Evolutionary conservation across 2,329 filamentous ascomycete genomes (phyloP), one percentile per base, ranked within the genome.

Genomic region (Exophiala xenobiotica): DNA sequence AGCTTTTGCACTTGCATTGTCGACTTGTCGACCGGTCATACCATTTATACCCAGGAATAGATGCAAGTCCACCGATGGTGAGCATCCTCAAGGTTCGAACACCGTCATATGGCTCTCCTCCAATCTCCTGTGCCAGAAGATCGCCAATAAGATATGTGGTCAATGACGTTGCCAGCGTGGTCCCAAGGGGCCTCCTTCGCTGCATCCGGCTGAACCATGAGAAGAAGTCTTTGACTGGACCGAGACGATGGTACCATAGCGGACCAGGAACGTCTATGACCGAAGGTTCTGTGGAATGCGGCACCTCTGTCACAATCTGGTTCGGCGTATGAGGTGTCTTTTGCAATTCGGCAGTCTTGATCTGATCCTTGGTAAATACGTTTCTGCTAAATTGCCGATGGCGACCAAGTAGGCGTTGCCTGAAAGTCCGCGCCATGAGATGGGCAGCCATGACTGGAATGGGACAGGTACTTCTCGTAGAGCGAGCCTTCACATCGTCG

Each of bases 41-140:
- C 90, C 90, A 96, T 62, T 81, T 81, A 67, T 91, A 96, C 38
- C 79, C 80, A 1, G 91, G 90, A 52, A 95, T 87, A 16, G 86
- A 83, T 8, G 80, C 80, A 40, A 86, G 72, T 1, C 79, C 82
- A 3, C 90, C 90, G 50, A 96, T 91, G 3, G 83, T 65, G 63
- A 96, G 69, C 49, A 88, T 85, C 46, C 90, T 77, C 46, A 79
- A 65, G 0, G 89, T 92, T 39, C 90, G 78, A 49, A 74, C 70
- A 3, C 82, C 78, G 64, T 89, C 85, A 65, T 92, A 90, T 3
- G 76, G 74, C 45, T 69, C 69, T 60, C 67, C 64, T 49, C 48
- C 57, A 20, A 59, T 56, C 5, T 56, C 53, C 46, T 53, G 63
- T 44, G 50, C 66, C 46, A 60, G 51, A 49, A 62, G 39, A 44